Base-by-base conservation (phyloP, 1,284 basidiomycete species). In the Earliella scabrosa region DNA sequence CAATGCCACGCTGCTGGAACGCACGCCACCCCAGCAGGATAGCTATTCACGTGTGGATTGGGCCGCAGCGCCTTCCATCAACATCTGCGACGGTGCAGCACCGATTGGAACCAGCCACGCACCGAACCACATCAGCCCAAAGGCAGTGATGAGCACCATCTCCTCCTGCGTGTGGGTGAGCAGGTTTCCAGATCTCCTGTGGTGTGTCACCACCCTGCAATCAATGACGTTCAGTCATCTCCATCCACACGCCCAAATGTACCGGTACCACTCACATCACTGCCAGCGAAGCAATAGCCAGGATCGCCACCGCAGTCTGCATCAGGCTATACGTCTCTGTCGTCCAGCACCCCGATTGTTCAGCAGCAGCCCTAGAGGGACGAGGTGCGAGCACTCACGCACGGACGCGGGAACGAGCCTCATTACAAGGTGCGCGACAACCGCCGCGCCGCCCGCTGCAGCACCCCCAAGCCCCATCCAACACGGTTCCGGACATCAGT, bases 111-210 rank as follows among this genome's bases (percentile, higher is more conserved):
- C n/a, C n/a, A n/a, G n/a, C 40, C 52, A 43, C 82, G 67, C 67
- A 90, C 88, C 87, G 52, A 91, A 75, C 86, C 86, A 90, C 67
- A 88, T 82, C 56, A 90, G 71, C 9, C 84, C 88, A 50, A 90
- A 79, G 4, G 85, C 85, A 5, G 74, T 82, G 60, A 92, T 86
- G 68, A 92, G 69, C 21, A 87, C 73, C 70, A 83, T 77, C 65
- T 92, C 88, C 65, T 90, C 87, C 64, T 92, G 89, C 45, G 75
- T 77, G 63, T 83, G 82, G 40, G 85, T 83, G 62, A 92, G 71
- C 55, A 87, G 65, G 48, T 80, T 78, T 10, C 75, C 79, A 50
- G 81, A 77, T 65, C 73, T 76, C 55, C 79, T 79, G 61, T 90
- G 83, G 66, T 91, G 88, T 71, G 85, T 77, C 32, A 86, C 73